Percentiles rank a stretch among this genome's conserved stretches.
Evolutionary conservation across 73 alveolate species (phyloP).

Genomic region (Uronychia binucleata): DNA sequence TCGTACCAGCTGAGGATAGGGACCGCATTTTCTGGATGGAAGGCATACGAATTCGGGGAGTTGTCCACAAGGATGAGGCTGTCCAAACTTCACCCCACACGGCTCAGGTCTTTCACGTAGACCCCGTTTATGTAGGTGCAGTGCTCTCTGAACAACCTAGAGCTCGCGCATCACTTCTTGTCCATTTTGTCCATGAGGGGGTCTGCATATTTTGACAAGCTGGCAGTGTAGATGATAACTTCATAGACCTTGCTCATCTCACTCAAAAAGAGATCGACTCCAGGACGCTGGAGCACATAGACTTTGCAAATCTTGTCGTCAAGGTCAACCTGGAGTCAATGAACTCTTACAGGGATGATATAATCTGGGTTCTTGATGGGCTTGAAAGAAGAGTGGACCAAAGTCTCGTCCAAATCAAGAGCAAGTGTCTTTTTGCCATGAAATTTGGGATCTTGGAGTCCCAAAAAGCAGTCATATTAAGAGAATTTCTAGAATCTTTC

Average conservation of each 20-base stretch:
- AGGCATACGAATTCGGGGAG: constrained; percentile 55
- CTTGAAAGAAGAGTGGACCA: constrained; percentile 58
- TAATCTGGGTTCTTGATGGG: constrained; percentile 47
- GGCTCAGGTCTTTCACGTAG: constrained; percentile 59
- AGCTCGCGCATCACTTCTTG: constrained; percentile 12
- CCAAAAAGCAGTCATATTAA: no score
- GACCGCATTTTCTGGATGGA: constrained; percentile 69
- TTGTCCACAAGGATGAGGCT: constrained; percentile 63
- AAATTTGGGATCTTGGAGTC: no score
- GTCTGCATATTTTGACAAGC: constrained; percentile 62
- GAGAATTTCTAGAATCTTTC: no score
- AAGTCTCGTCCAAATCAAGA: constrained; percentile 55
- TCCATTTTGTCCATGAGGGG: constrained; percentile 59
- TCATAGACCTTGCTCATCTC: constrained; percentile 58
- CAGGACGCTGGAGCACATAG: constrained; percentile 61
- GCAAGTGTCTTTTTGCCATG: constrained; percentile 53
- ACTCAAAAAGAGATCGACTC: constrained; percentile 41
- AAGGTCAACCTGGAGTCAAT: no score
- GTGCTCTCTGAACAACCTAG: constrained; percentile 63
- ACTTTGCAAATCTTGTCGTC: constrained; percentile 34
- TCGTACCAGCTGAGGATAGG: constrained; percentile 77
- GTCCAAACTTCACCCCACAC: constrained; percentile 54
- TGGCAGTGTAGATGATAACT: constrained; percentile 62
- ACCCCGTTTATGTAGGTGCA: constrained; percentile 54
- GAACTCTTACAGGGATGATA: constrained; percentile 20